Conservation (phyloP, 805 yeast species). For the Candida berthetii region DNA sequence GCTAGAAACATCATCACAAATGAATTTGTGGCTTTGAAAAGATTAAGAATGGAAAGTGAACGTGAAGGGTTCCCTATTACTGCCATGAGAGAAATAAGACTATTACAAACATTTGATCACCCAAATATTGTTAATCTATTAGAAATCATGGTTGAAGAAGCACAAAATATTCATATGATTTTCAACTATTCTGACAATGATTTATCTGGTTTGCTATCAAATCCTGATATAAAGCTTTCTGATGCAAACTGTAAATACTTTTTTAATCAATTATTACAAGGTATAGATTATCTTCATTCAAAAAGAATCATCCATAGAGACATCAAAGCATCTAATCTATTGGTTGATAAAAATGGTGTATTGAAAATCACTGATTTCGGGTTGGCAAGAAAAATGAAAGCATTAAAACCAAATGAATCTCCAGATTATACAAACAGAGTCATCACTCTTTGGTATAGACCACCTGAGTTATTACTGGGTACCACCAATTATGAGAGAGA, state of each 20-base stretch:
- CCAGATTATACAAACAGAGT: conserved; percentile 93
- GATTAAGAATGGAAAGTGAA: conserved; percentile 77
- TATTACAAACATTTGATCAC: conserved; percentile 79
- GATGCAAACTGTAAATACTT: conserved; percentile 63
- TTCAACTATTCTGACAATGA: conserved; percentile 94
- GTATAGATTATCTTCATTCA: conserved; percentile 63
- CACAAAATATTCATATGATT: conserved; percentile 72
- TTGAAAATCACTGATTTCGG: conserved; percentile 81
- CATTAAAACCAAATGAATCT: conserved; percentile 39
- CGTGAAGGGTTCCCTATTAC: conserved; percentile 96
- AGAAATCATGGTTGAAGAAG: conserved; percentile 90
- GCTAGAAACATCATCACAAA: conserved; percentile 68
- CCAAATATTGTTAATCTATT: conserved; percentile 71
- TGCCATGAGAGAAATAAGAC: conserved; percentile 84
- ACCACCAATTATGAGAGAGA: conserved; percentile 86
- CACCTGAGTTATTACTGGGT: conserved; percentile 89
- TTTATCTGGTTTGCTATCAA: conserved; percentile 78
- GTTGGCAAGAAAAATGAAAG: conserved; percentile 69
- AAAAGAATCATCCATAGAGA: conserved; percentile 73
- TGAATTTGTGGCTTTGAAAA: conserved; percentile 79
- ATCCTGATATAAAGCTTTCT: conserved; percentile 57
- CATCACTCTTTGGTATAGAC: conserved; percentile 95
- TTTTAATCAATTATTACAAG: conserved; percentile 59
- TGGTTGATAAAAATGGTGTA: conserved; percentile 55
- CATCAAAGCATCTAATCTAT: conserved; percentile 74